Evolutionary conservation across 2,329 filamentous ascomycete species (phyloP).

Genomic region (Aspergillus ochraceoroseus): DNA sequence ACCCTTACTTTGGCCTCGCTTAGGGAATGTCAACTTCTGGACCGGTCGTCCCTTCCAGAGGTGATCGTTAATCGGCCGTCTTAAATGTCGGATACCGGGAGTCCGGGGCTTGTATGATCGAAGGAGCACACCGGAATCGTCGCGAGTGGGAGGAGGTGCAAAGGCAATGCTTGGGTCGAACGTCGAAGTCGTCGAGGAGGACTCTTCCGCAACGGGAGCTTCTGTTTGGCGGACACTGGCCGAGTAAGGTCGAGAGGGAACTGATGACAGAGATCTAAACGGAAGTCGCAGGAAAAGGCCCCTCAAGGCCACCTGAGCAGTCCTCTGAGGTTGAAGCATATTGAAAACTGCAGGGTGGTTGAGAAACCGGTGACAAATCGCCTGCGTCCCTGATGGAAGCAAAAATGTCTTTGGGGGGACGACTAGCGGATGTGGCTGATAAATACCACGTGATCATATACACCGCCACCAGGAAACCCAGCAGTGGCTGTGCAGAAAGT

Average conservation of each 20-base stretch:
- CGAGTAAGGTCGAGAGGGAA: slow-evolving; percentile 51
- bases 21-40: slow-evolving; percentile 77
- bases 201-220: slow-evolving; percentile 25
- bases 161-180: slow-evolving; percentile 39
- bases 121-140: slow-evolving; percentile 49
- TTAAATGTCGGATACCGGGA: slow-evolving; percentile 85
- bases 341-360: slow-evolving; percentile 14
- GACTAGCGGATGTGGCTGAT: slow-evolving; percentile 20
- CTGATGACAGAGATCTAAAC: slow-evolving; percentile 45
- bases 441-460: slow-evolving; percentile 13
- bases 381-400: slow-evolving; percentile 10
- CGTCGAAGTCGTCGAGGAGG: slow-evolving; percentile 36
- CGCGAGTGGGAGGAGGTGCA: slow-evolving; percentile 44
- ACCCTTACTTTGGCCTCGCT: slow-evolving; percentile 88
- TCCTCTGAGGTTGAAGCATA: slow-evolving; percentile 65
- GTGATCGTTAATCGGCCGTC: slow-evolving; percentile 90
- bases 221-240: slow-evolving; percentile 40
- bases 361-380: slow-evolving; percentile 12
- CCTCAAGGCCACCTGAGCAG: slow-evolving; percentile 56
- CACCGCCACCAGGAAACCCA: slow-evolving; percentile 17
- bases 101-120: slow-evolving; percentile 91
- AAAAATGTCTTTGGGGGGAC: slow-evolving; percentile 24
- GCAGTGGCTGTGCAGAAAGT: slow-evolving; percentile 11
- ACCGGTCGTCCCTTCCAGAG: slow-evolving; percentile 89
- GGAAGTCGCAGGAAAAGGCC: slow-evolving; percentile 48